phyloP scores from a whole-genome alignment of 768 basidiomycete genomes.

The Suillus hirtellus region DNA sequence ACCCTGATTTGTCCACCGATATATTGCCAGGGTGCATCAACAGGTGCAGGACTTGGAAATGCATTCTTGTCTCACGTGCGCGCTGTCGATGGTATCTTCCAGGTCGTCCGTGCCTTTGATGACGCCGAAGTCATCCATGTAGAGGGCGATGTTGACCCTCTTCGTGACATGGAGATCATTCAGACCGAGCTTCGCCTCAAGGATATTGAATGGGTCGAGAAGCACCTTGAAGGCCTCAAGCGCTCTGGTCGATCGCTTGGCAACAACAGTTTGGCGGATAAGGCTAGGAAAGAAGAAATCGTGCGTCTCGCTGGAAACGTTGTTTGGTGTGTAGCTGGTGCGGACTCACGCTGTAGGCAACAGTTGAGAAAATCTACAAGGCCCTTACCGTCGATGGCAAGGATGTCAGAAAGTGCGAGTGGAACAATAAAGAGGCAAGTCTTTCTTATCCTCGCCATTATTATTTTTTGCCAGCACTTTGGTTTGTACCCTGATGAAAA shows the following conservation, averaged over 20 bases:
- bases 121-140: conserved; percentile 99
- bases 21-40: conserved; percentile 78
- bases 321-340: conserved; percentile 11
- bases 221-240: conserved; percentile 77
- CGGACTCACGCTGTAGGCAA: conserved; percentile 52
- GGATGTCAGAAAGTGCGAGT: conserved; percentile 91
- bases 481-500: conserved; percentile 56
- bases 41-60: conserved; percentile 97
- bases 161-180: conserved; percentile 98
- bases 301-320: conserved; percentile 43
- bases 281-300: conserved; percentile 95
- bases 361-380: conserved; percentile 83
- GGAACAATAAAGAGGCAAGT: conserved; percentile 95
- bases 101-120: conserved; percentile 96
- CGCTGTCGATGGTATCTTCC: conserved; percentile 99
- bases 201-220: conserved; percentile 99
- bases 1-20: conserved; percentile 20
- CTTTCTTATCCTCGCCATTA: conserved; percentile 9
- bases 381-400: conserved; percentile 76
- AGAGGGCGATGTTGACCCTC: conserved; percentile 94
- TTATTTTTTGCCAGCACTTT: conserved; percentile 15
- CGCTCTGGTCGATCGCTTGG: conserved; percentile 72
- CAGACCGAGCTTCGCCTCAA: conserved; percentile 91
- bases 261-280: conserved; percentile 82
- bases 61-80: conserved; percentile 97